A percentile compares a stretch with the other conserved stretches of the same genome.
Conservation (phyloP, 2,329 filamentous ascomycete species). For the Aspergillus sp. region DNA sequence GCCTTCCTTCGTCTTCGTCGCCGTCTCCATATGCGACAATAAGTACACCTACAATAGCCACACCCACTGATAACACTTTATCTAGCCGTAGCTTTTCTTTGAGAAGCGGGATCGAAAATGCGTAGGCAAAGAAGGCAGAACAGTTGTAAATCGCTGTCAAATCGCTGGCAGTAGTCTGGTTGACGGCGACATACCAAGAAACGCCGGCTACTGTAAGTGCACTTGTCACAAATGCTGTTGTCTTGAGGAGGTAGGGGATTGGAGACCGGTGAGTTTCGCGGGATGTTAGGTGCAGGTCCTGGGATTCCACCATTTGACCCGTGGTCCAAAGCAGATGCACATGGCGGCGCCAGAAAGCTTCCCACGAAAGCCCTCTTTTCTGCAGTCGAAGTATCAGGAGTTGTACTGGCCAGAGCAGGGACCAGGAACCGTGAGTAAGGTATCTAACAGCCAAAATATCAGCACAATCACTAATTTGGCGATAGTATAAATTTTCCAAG, state of each 20-base stretch:
- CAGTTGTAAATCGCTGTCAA: constrained; percentile 99
- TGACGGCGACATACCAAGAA: constrained; percentile 94
- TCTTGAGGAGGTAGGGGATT: constrained; percentile 72
- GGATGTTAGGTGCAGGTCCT: constrained; percentile 64
- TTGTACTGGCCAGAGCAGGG: constrained; percentile 82
- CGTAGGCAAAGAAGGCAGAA: constrained; percentile 97
- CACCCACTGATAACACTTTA: constrained; percentile 81
- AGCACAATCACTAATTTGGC: background rate
- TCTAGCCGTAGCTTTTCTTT: constrained; percentile 79
- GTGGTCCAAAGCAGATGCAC: constrained; percentile 63
- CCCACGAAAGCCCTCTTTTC: constrained; percentile 76
- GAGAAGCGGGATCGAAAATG: constrained; percentile 87
- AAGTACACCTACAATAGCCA: constrained; percentile 86
- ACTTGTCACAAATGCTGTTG: constrained; percentile 78
- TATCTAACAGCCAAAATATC: constrained; percentile 52
- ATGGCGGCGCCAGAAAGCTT: constrained; percentile 79
- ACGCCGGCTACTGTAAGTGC: constrained; percentile 86
- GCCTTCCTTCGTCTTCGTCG: constrained; percentile 47
- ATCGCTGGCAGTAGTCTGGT: constrained; percentile 88
- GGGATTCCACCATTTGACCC: constrained; percentile 81
- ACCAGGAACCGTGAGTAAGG: constrained; percentile 93
- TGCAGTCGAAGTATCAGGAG: constrained; percentile 77
- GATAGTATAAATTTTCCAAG: background rate
- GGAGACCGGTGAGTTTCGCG: constrained; percentile 48
- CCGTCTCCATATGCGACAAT: constrained; percentile 93